Evolutionary conservation across 495 filamentous ascomycete genomes (phyloP).

Genomic region (Cercophora samala): DNA sequence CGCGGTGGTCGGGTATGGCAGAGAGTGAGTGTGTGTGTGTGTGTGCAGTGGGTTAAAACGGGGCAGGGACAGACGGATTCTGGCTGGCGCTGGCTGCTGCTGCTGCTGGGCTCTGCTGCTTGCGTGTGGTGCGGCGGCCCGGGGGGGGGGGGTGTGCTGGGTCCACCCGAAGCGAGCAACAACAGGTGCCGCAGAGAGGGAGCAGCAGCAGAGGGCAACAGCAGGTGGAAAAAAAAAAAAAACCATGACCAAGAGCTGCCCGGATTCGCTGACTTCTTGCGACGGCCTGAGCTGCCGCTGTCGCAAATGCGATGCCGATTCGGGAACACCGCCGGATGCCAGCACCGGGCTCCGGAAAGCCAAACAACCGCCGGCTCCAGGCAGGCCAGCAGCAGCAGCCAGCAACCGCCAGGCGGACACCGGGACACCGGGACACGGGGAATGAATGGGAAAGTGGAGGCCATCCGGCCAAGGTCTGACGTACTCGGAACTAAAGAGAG

Average conservation of each 20-base stretch:
- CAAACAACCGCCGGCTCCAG: background rate
- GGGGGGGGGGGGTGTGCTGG: conserved; percentile 16
- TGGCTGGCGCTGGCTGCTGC: conserved; percentile 27
- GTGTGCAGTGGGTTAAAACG: conserved; percentile 33
- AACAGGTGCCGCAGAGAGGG: background rate
- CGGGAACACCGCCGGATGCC: background rate
- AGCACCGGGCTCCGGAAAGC: conserved; percentile 1
- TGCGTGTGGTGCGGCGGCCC: conserved; percentile 24
- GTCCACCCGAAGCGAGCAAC: conserved; percentile 23
- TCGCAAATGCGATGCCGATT: background rate
- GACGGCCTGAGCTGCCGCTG: background rate
- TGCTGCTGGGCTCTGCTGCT: conserved; percentile 23
- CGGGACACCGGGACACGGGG: conserved; percentile 1
- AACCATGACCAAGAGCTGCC: background rate
- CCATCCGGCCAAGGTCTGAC: conserved; percentile 30
- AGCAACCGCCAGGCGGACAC: conserved; percentile 9
- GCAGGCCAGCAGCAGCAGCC: conserved; percentile 11
- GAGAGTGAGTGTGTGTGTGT: conserved; percentile 25
- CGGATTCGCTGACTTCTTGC: background rate
- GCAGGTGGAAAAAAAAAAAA: background rate
- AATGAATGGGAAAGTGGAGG: conserved; percentile 29
- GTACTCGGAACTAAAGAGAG: conserved; percentile 21
- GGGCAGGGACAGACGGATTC: conserved; percentile 31
- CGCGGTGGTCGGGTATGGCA: conserved; percentile 39
- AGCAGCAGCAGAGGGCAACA: background rate